Conservation (phyloP, 2,329 filamentous ascomycete species). For the Coccinonectria pachysandricola region DNA sequence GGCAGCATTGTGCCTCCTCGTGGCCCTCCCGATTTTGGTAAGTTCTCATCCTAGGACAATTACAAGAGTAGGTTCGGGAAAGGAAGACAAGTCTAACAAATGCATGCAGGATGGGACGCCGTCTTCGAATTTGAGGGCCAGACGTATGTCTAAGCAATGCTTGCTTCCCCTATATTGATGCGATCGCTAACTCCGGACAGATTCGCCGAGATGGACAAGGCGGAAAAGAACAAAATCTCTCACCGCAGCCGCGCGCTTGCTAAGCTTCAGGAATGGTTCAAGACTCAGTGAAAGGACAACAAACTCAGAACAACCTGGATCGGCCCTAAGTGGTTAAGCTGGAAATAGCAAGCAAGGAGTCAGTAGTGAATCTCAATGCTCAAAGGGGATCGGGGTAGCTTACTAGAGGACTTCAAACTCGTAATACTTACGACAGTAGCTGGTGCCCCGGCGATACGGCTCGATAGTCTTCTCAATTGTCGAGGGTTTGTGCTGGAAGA, state of each 20-base stretch:
- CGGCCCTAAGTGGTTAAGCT: no score
- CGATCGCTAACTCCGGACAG: constrained; percentile 27
- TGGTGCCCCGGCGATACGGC: constrained; percentile 60
- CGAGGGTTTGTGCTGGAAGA: constrained; percentile 32
- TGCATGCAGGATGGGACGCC: constrained; percentile 82
- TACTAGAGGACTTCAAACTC: constrained; percentile 75
- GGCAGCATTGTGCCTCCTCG: constrained; percentile 76
- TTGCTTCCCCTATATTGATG: no score
- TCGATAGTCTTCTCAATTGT: constrained; percentile 42
- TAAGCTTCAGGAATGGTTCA: constrained; percentile 77
- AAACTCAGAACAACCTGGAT: constrained; percentile 1
- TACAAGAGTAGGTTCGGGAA: not conserved
- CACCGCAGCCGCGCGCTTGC: constrained; percentile 80
- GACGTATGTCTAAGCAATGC: no score
- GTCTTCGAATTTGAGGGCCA: constrained; percentile 89
- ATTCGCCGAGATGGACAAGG: constrained; percentile 89
- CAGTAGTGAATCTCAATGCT: no score
- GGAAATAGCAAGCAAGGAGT: no score
- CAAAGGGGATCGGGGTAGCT: no score
- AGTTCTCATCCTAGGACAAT: constrained; percentile 17
- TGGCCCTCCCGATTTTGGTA: constrained; percentile 75
- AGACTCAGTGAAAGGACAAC: constrained; percentile 21
- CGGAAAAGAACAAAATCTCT: constrained; percentile 81
- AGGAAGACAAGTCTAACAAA: no score
- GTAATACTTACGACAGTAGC: constrained; percentile 58